Conservation (phyloP, 768 basidiomycete species). For the Crepidotus variabilis region DNA sequence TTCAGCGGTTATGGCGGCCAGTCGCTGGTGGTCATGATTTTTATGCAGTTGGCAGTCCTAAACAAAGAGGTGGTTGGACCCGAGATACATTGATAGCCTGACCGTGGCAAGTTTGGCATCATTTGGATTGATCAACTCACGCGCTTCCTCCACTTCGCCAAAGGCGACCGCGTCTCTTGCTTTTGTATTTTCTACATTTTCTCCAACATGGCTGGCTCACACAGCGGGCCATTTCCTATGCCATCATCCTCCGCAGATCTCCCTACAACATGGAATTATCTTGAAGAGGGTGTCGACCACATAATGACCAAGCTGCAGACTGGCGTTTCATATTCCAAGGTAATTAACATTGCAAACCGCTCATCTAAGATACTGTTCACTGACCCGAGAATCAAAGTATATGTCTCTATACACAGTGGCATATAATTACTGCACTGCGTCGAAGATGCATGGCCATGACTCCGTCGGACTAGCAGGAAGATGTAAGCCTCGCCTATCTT, state of each 20-base stretch:
- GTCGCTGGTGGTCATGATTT: neutral
- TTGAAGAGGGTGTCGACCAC: slow-evolving; percentile 86
- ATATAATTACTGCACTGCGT: slow-evolving; percentile 97
- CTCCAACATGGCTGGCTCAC: neutral
- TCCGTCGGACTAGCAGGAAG: slow-evolving; percentile 55
- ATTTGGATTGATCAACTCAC: neutral
- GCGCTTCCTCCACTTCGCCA: neutral
- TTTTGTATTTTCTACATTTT: neutral
- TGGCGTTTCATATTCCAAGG: slow-evolving; percentile 80
- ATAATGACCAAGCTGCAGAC: slow-evolving; percentile 91
- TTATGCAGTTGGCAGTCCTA: too few species aligned
- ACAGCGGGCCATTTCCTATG: slow-evolving; percentile 40
- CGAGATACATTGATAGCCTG: neutral
- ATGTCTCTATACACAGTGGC: slow-evolving; percentile 91
- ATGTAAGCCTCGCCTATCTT: slow-evolving; percentile 42
- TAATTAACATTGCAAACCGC: slow-evolving; percentile 13
- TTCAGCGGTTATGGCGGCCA: neutral
- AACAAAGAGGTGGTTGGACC: too few species aligned
- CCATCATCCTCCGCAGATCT: slow-evolving; percentile 70
- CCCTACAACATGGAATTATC: slow-evolving; percentile 82
- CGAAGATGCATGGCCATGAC: slow-evolving; percentile 62
- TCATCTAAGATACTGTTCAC: slow-evolving; percentile 3
- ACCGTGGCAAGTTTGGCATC: neutral
- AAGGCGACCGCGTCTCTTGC: neutral
- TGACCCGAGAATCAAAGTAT: slow-evolving; percentile 42